phyloP scores from a whole-genome alignment of 768 basidiomycete genomes.

The Daedalea quercina region DNA sequence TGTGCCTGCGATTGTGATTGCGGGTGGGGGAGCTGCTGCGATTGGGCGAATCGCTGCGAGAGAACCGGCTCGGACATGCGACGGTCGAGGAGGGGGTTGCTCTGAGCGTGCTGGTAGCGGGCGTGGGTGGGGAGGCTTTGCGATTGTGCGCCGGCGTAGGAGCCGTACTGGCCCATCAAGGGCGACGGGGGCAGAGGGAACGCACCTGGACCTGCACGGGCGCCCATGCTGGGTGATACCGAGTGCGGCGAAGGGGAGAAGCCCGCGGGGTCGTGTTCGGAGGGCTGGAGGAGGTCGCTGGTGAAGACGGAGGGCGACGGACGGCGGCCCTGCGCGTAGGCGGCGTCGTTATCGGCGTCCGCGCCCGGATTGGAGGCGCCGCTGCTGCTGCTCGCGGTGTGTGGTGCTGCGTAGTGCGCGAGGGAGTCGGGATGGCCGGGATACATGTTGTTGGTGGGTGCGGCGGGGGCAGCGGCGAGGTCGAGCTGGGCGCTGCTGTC shows the following conservation, averaged over 20 bases:
- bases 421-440: conserved; percentile 2
- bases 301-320: conserved; percentile 14
- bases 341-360: conserved; percentile 2
- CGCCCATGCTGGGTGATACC: conserved; percentile 9
- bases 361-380: background rate
- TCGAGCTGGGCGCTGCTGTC: conserved; percentile 14
- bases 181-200: conserved; percentile 10
- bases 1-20: conserved; percentile 9
- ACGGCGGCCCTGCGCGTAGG: conserved; percentile 9
- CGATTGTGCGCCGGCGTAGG: conserved; percentile 5
- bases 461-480: conserved; percentile 6
- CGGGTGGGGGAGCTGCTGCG: background rate
- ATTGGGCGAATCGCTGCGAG: conserved; percentile 6
- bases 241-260: conserved; percentile 15
- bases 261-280: conserved; percentile 7
- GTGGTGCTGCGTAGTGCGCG: background rate
- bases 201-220: conserved; percentile 5
- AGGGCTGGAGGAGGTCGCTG: conserved; percentile 8
- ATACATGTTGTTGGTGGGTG: conserved; percentile 12
- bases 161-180: conserved; percentile 16
- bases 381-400: conserved; percentile 4
- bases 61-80: conserved; percentile 64
- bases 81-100: conserved; percentile 40
- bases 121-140: conserved; percentile 1
- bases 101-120: conserved; percentile 5